Base-by-base conservation (phyloP, 768 basidiomycete genomes). In the Amanita muscaria region DNA sequence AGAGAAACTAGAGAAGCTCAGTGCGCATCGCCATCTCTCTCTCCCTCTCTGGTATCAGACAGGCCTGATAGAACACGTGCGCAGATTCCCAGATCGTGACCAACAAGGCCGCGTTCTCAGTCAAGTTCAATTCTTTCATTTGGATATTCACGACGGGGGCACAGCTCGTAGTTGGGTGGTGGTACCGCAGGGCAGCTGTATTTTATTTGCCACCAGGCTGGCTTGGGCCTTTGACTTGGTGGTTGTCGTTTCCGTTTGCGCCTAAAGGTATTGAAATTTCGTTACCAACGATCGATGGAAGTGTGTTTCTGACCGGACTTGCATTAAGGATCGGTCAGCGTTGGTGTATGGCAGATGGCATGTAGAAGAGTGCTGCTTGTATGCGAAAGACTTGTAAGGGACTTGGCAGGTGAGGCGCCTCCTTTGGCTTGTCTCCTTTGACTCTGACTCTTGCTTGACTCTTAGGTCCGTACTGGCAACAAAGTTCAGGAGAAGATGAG, bases 321-420 rank as follows among this genome's bases (percentile, higher is more conserved):
- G 41, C 30, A 18, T 49, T 14, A 50, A 92, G 93, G 94, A 9
- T 87, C 90, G 9, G 84, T 99, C 48, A 90, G 89, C 53, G 89
- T 91, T 32, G 88, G 86, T 1, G 77, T 90, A 31, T 99, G 94
- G 94, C 87, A 91, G 57, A 88, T 96, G 80, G 87, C 90, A 6
- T 93, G 91, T 63, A 81, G 77, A 51, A 73, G 90, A 40, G 84
- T 90, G n/a, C 73, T 97, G 47, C 72, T 75, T 48, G 70, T 82
- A n/a, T 72, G 80, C 35, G 88, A 90, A 60, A 72, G 77, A 18
- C 69, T 83, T 4, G 79, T 83, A 45, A 83, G 76, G 58, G 83
- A 83, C 46, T 56, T 85, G 35, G 54, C 65, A 7, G 63, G 75
- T 76, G 51, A 62, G 67, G 51, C 12, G 5, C 5, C 11, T 6